Conservation (phyloP, 257 asterid genomes). For the Salvia hispanica region DNA sequence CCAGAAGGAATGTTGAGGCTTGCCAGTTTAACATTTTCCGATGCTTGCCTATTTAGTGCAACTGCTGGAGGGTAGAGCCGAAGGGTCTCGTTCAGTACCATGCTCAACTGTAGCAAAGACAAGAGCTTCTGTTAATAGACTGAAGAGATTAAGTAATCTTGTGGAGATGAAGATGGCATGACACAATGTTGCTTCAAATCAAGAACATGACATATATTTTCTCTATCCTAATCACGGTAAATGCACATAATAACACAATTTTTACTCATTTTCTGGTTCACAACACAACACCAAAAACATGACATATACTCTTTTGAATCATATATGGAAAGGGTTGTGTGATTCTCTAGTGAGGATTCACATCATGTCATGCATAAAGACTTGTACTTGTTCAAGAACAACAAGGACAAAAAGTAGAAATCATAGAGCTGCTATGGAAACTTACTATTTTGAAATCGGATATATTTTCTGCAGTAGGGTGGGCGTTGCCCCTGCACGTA, state of each 20-base stretch:
- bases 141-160: too few species aligned
- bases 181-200: too few species aligned
- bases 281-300: too few species aligned
- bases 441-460: constrained; percentile 39
- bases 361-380: background rate
- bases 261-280: too few species aligned
- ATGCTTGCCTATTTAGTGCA: constrained; percentile 44
- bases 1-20: constrained; percentile 54
- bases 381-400: background rate
- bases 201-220: too few species aligned
- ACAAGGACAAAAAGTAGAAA: background rate
- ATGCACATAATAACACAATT: too few species aligned
- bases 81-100: constrained; percentile 69
- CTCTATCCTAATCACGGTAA: too few species aligned
- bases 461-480: constrained; percentile 38
- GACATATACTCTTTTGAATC: too few species aligned
- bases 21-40: constrained; percentile 49
- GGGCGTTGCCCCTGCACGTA: constrained; percentile 30
- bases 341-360: too few species aligned
- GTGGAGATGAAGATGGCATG: too few species aligned
- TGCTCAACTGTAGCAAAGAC: constrained; percentile 44
- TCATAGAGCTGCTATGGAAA: background rate
- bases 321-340: too few species aligned
- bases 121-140: background rate
- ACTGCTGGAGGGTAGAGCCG: constrained; percentile 67